phyloP scores from a whole-genome alignment of 192 early-diverging fungal genomes.

The Rhizoclosmatium sp. region DNA sequence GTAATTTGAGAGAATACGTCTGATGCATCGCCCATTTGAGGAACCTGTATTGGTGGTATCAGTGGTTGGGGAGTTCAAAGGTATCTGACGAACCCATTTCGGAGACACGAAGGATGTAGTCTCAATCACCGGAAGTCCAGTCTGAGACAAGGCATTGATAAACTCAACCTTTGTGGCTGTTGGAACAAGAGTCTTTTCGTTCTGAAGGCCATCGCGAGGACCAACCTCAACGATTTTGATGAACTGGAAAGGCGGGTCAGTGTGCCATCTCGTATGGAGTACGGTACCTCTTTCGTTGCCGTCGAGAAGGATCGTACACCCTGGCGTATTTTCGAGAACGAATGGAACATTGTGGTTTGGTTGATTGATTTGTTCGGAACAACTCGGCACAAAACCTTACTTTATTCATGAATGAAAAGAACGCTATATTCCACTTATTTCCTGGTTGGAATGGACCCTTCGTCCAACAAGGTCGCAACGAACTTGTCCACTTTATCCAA shows the following conservation, averaged over 20 bases:
- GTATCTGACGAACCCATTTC: constrained; percentile 70
- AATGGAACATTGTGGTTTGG: no score
- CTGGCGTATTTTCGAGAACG: no score
- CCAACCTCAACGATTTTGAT: constrained; percentile 96
- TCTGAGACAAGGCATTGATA: constrained; percentile 77
- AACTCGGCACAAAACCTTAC: no score
- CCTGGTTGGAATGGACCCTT: not conserved
- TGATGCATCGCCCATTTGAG: constrained; percentile 89
- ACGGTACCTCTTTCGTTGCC: not conserved
- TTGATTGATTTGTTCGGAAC: no score
- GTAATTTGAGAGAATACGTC: constrained; percentile 77
- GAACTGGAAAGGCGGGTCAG: constrained; percentile 25
- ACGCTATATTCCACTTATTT: not conserved
- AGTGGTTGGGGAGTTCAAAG: not conserved
- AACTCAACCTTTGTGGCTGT: constrained; percentile 85
- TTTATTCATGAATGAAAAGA: no score
- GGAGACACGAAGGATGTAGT: constrained; percentile 94
- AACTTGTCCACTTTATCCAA: constrained; percentile 80
- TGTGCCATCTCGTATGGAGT: not conserved
- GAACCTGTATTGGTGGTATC: constrained; percentile 50
- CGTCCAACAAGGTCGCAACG: constrained; percentile 49
- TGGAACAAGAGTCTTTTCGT: constrained; percentile 86
- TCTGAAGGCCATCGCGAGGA: constrained; percentile 96
- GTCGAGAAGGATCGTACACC: not conserved
- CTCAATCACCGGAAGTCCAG: constrained; percentile 87